Percentiles rank a stretch among this genome's conserved stretches.
Evolutionary conservation across 1,284 basidiomycete genomes (phyloP).

Genomic region (Boletus mariae): DNA sequence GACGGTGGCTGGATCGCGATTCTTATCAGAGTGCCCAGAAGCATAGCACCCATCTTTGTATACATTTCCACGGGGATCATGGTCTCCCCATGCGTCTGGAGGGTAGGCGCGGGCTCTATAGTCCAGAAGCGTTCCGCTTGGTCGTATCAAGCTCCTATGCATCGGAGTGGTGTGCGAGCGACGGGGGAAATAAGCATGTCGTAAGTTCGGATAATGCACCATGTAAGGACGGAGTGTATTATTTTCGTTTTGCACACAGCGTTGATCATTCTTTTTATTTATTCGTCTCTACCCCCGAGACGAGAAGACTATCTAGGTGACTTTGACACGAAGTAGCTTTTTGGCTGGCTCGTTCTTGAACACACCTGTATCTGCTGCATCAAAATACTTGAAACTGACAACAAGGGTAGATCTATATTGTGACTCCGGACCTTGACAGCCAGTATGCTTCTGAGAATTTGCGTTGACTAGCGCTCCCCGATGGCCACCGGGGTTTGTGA

Average conservation of each 20-base stretch:
- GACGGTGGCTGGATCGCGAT: neutral
- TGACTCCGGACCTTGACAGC: neutral
- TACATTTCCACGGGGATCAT: constrained; percentile 1
- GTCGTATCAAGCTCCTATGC: neutral
- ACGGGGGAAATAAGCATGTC: neutral
- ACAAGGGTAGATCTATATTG: neutral
- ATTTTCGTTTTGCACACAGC: neutral
- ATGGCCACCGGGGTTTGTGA: neutral
- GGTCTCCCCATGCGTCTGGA: constrained; percentile 4
- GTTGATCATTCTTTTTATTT: neutral
- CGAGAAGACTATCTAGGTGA: neutral
- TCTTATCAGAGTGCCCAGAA: constrained; percentile 6
- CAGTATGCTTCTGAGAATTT: neutral
- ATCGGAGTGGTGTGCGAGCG: neutral
- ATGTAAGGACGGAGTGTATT: neutral
- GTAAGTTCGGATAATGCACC: neutral
- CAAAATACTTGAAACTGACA: neutral
- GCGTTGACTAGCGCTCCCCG: neutral
- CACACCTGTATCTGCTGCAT: neutral
- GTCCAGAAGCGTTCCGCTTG: neutral
- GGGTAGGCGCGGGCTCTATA: neutral
- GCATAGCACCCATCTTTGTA: neutral
- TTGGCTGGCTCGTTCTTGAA: neutral
- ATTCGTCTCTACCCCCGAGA: neutral
- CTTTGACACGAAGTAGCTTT: neutral